Conservation (phyloP, 352 stramenopile genomes). For the Globisporangium spinosum region DNA sequence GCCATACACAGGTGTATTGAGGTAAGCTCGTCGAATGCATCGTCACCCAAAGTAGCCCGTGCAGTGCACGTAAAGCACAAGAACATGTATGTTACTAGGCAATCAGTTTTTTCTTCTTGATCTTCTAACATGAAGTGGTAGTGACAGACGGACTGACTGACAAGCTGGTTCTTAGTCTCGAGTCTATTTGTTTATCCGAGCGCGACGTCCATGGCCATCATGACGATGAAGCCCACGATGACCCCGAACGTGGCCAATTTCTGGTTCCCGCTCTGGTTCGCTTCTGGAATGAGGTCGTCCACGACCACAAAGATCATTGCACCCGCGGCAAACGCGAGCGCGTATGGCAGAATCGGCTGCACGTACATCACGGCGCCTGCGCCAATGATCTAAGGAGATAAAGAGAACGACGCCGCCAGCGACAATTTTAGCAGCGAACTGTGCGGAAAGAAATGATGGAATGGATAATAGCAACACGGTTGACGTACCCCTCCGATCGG, state of each 20-base stretch:
- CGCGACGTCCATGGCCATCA: slow-evolving; percentile 90
- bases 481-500: slow-evolving; percentile 76
- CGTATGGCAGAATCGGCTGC: slow-evolving; percentile 87
- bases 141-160: not conserved
- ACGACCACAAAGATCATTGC: slow-evolving; percentile 93
- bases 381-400: slow-evolving; percentile 58
- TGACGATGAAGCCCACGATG: slow-evolving; percentile 90
- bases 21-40: not conserved
- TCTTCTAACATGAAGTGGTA: not conserved
- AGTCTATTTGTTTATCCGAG: slow-evolving; percentile 37
- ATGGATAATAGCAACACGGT: slow-evolving; percentile 11
- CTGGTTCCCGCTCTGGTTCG: slow-evolving; percentile 85
- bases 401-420: slow-evolving; percentile 3
- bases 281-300: slow-evolving; percentile 88
- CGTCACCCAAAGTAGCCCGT: no score
- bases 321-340: slow-evolving; percentile 86
- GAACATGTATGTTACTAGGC: not conserved
- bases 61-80: not conserved
- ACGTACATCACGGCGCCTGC: slow-evolving; percentile 83
- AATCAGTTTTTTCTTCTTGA: not conserved
- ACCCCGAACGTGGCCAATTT: slow-evolving; percentile 83
- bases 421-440: not conserved
- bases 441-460: no score
- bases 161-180: not conserved
- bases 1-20: not conserved